Evolutionary conservation across 2,329 filamentous ascomycete genomes (phyloP).

Genomic region (Exophiala phaeomuriformis): DNA sequence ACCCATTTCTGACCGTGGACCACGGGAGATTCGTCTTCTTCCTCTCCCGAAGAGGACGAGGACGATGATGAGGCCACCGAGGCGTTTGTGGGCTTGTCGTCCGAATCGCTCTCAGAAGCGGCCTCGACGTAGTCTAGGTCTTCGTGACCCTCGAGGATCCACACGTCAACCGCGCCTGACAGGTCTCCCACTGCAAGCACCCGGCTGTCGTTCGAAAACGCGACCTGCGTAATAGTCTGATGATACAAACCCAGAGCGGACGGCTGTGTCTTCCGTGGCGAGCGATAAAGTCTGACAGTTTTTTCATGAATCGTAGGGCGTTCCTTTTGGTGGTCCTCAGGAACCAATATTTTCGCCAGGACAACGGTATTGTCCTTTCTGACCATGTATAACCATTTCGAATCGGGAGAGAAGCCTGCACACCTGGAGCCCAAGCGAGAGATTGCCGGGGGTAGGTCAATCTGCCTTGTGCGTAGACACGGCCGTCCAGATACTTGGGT

Average conservation of each 20-base stretch:
- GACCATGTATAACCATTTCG: constrained; percentile 43
- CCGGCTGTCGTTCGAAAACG: constrained; percentile 73
- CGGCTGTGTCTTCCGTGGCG: constrained; percentile 36
- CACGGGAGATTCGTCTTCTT: constrained; percentile 41
- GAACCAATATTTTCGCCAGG: constrained; percentile 43
- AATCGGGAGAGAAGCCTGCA: constrained; percentile 47
- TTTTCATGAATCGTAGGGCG: constrained; percentile 42
- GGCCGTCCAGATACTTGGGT: constrained; percentile 4
- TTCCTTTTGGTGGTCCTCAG: constrained; percentile 35
- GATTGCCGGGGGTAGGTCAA: constrained; percentile 56
- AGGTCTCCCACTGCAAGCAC: constrained; percentile 74
- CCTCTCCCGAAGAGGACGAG: constrained; percentile 24
- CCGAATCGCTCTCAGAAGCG: neutral
- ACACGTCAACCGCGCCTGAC: constrained; percentile 79
- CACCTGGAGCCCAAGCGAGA: constrained; percentile 58
- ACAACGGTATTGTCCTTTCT: constrained; percentile 55
- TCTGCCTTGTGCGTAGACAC: constrained; percentile 52
- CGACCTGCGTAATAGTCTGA: constrained; percentile 62
- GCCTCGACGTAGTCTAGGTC: constrained; percentile 44
- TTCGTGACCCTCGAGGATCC: constrained; percentile 59
- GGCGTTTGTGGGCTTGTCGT: neutral
- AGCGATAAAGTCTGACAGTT: constrained; percentile 36
- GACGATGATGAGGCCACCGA: constrained; percentile 11
- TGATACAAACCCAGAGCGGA: constrained; percentile 55
- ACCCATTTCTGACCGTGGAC: constrained; percentile 64